Base-by-base conservation (phyloP, 164 flowering plant genomes). In the Hamamelis virginiana region DNA sequence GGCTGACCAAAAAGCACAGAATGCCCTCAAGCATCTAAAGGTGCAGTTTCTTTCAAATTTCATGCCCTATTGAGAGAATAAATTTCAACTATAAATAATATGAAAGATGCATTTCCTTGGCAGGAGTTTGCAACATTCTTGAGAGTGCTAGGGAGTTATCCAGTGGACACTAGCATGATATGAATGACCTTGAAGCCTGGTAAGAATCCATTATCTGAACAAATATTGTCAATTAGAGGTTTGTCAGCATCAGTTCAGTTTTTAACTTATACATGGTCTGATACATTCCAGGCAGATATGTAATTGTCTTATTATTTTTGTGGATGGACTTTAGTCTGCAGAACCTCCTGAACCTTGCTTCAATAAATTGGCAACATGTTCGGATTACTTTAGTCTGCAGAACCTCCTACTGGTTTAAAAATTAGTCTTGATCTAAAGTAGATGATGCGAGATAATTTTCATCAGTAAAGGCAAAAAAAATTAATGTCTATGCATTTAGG, bases 131-230 rank as follows among this genome's bases (percentile, higher is more conserved):
- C 96, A 5, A 89, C 92, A 51, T 90, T 84, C 70, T 74, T 91
- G 77, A 81, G 97, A 76, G 94, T 94, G 38, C 81, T 94, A 8
- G 98, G 98, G 50, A 91, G 98, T 76, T 94, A 94, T 67, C 98
- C 96, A 15, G 79, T 78, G 51, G 97, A 94, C 72, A 83, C 73
- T 61, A 82, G 85, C 80, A 77, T 80, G 76, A 58, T 74, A 33
- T 87, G 78, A 84, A 64, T n/a, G 21, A 9, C 11, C 23, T 15
- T 19, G n/a, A n/a, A 47, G 19, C 41, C 41, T 63, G 77, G 80
- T 73, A 66, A 77, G 76, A 51, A 23, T 25, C 27, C 44, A 18
- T 1, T 4, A 19, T 28, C 3, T 43, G 21, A 22, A 25, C 6
- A 27, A 65, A 48, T 6, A 13, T 47, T 15, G 1, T n/a, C n/a